Conservation (phyloP, 2,329 filamentous ascomycete species). For the Aspergillus sp. region DNA sequence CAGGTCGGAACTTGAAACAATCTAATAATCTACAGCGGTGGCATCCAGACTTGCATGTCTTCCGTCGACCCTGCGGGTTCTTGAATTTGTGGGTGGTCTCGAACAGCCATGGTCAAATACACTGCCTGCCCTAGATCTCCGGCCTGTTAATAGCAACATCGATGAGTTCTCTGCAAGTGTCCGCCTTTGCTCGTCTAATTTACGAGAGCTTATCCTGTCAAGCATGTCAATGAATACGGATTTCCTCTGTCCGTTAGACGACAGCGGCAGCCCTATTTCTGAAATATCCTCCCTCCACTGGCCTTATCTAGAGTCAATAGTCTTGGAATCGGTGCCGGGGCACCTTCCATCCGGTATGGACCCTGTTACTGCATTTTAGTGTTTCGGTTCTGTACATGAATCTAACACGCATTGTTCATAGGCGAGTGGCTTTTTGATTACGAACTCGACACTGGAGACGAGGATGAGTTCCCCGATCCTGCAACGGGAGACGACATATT, state of each 20-base stretch:
- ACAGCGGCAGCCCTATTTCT: background rate
- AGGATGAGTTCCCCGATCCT: background rate
- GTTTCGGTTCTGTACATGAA: background rate
- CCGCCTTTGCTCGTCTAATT: background rate
- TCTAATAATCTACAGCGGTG: background rate
- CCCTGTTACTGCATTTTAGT: background rate
- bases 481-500: background rate
- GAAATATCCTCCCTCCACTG: background rate
- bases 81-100: background rate
- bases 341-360: slow-evolving; percentile 3
- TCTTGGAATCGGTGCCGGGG: background rate
- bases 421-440: slow-evolving; percentile 7
- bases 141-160: background rate
- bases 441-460: background rate
- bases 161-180: background rate
- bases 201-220: background rate
- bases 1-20: no score
- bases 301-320: slow-evolving; percentile 1
- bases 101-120: background rate
- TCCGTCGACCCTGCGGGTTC: background rate
- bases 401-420: background rate
- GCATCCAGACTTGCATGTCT: background rate
- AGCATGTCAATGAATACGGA: background rate
- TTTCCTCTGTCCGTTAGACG: slow-evolving; percentile 5
- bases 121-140: slow-evolving; percentile 2